Percentiles rank a stretch among this genome's conserved stretches.
These are phyloP conservation scores for Nigrospora sphaerica DNA, from an alignment of 2,329 filamentous ascomycete species.

Conservation along the genomic window DNA sequence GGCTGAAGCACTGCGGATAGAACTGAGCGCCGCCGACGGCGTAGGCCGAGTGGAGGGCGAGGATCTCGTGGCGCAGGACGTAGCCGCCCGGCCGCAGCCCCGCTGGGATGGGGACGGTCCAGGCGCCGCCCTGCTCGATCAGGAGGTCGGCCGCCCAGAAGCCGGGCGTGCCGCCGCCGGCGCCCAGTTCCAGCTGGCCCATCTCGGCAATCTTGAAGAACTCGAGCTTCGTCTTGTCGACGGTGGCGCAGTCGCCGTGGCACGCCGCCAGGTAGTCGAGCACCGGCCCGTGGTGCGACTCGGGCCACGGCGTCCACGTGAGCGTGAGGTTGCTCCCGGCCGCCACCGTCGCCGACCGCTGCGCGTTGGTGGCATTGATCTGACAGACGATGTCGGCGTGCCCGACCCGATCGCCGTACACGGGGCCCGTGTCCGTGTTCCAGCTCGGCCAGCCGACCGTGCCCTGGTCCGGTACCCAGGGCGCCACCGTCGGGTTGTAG, in stretches of 20 bases:
- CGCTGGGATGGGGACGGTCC: conserved; percentile 37
- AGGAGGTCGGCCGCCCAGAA: conserved; percentile 25
- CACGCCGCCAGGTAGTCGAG: conserved; percentile 29
- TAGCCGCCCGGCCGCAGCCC: conserved; percentile 39
- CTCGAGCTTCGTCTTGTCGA: conserved; percentile 21
- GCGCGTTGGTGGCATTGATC: background rate
- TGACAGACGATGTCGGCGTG: background rate
- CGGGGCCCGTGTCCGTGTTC: background rate
- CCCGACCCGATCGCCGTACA: background rate
- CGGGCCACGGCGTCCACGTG: conserved; percentile 34
- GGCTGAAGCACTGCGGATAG: conserved; percentile 30
- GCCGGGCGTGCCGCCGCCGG: conserved; percentile 23
- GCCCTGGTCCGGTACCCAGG: background rate
- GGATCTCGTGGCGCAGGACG: conserved; percentile 44
- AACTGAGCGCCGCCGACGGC: conserved; percentile 30
- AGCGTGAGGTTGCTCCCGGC: conserved; percentile 29
- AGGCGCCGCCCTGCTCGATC: conserved; percentile 12
- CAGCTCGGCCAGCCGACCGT: background rate
- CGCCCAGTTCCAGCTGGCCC: conserved; percentile 17
- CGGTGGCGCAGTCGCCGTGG: conserved; percentile 16
- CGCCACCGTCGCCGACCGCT: conserved; percentile 6
- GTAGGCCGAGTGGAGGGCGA: conserved; percentile 41
- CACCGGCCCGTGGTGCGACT: conserved; percentile 30
- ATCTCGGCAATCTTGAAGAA: conserved; percentile 35
- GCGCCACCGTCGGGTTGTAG: background rate